These are phyloP conservation scores for Aspergillus steynii DNA, from an alignment of 495 filamentous ascomycete species.

Conservation along the genomic window DNA sequence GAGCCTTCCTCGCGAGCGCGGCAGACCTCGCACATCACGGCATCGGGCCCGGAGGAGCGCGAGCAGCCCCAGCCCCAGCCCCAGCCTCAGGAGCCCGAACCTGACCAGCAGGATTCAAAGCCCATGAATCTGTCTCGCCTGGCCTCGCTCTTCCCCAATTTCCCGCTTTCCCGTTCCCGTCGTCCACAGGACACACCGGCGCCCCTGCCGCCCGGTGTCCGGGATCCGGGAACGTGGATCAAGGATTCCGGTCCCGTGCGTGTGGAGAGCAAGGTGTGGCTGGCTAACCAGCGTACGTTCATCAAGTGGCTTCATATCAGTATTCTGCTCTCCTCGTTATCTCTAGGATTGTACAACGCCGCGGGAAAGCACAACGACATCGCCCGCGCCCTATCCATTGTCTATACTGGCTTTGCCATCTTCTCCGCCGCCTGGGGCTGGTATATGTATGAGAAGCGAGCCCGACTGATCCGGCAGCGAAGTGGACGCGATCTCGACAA, in stretches of 20 bases:
- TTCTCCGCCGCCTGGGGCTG: constrained; percentile 88
- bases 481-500: constrained; percentile 94
- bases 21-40: constrained; percentile 25
- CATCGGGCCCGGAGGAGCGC: constrained; percentile 19
- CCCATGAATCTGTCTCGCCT: constrained; percentile 42
- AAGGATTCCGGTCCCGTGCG: constrained; percentile 89
- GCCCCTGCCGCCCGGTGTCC: constrained; percentile 79
- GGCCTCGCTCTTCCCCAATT: constrained; percentile 64
- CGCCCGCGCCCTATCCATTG: constrained; percentile 72
- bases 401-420: constrained; percentile 78
- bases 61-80: not conserved
- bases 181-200: constrained; percentile 48
- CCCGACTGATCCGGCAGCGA: constrained; percentile 74
- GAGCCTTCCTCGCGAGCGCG: constrained; percentile 25
- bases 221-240: constrained; percentile 77
- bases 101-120: constrained; percentile 18
- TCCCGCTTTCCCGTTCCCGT: constrained; percentile 71
- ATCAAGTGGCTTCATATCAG: constrained; percentile 97
- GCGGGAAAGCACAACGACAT: constrained; percentile 69
- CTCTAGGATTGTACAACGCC: constrained; percentile 84
- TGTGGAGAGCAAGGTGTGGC: constrained; percentile 97
- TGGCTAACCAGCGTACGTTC: constrained; percentile 96
- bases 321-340: constrained; percentile 78
- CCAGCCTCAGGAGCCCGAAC: constrained; percentile 5
- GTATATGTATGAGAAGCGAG: constrained; percentile 72